Base-by-base conservation (phyloP, 768 basidiomycete genomes). In the Boletus reticulatus region DNA sequence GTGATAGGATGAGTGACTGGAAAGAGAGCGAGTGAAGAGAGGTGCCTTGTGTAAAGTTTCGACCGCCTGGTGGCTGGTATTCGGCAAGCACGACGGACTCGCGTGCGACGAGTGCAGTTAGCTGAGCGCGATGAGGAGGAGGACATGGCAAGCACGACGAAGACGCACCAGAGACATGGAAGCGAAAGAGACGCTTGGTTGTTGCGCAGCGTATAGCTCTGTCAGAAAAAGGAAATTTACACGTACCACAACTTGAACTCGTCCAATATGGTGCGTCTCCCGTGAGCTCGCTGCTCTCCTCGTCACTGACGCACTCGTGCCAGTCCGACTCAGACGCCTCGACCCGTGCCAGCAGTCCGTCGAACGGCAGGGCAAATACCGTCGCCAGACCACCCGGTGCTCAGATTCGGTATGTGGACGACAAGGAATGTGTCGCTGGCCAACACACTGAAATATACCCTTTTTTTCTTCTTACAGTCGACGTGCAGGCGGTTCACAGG, bases 31-130 rank as follows among this genome's bases (percentile, higher is more conserved):
- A 17, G 39, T 7, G 34, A 19, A 27, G 48, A 7, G 17, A 62
- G 78, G 39, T 62, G 87, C 94, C 94, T 81, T 92, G 88, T 43
- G 92, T 92, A 77, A 96, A 94, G 72, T 95, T 87, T 50, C 88
- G 84, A 57, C 87, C 80, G 44, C 88, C 90, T 0, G 70, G 63
- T 10, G 82, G 82, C 63, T 88, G 84, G 70, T 93, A 87, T 66
- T 95, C 93, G 17, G 91, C 93, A n/a, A 97, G 80, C 59, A 98
- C 87, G 17, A 81, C 84, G 11, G 85, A 62, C 1, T 86, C 92
- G 66, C 84, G 79, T 38, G 94, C 87, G 6, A 97, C 87, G 43
- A 94, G 79, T 38, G 91, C 89, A 60, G 94, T 92, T 60, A 95
- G 88, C 88, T 90, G 48, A 29, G 10, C 3, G 19, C 4, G 6